Evolutionary conservation across 164 flowering plant genomes (phyloP).

Genomic region (Saururus chinensis): DNA sequence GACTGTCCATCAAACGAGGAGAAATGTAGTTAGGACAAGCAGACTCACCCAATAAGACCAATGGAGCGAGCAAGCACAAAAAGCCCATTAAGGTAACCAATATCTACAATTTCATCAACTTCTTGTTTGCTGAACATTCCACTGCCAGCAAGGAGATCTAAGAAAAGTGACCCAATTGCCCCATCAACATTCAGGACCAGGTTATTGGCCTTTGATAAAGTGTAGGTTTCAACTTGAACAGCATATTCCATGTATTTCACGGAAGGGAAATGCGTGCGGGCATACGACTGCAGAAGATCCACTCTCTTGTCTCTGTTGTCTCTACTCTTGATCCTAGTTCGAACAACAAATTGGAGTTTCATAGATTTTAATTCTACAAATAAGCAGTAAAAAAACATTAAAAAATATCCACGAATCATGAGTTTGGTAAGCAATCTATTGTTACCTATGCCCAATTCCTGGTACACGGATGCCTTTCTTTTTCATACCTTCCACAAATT

Average conservation of each 20-base stretch:
- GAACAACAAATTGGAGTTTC: not conserved
- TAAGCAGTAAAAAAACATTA: not conserved
- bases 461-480: conserved; percentile 99
- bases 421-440: no score
- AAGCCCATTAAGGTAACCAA: conserved; percentile 94
- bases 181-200: conserved; percentile 93
- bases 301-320: conserved; percentile 99
- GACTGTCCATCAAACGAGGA: not conserved
- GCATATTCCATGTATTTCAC: conserved; percentile 99
- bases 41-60: conserved; percentile 88
- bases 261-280: conserved; percentile 81
- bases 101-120: conserved; percentile 88
- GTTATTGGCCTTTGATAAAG: conserved; percentile 90
- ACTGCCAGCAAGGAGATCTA: conserved; percentile 96
- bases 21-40: not conserved
- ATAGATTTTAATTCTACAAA: not conserved
- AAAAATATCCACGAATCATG: not conserved
- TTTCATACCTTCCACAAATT: conserved; percentile 94
- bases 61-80: conserved; percentile 95
- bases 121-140: conserved; percentile 96
- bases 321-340: conserved; percentile 79
- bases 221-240: conserved; percentile 93
- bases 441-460: conserved; percentile 97
- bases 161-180: conserved; percentile 94
- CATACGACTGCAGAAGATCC: conserved; percentile 76